Percentiles rank a stretch among this genome's conserved stretches.
Evolutionary conservation across 257 asterid genomes (phyloP).

Genomic region (Orobanche coerulescens): DNA sequence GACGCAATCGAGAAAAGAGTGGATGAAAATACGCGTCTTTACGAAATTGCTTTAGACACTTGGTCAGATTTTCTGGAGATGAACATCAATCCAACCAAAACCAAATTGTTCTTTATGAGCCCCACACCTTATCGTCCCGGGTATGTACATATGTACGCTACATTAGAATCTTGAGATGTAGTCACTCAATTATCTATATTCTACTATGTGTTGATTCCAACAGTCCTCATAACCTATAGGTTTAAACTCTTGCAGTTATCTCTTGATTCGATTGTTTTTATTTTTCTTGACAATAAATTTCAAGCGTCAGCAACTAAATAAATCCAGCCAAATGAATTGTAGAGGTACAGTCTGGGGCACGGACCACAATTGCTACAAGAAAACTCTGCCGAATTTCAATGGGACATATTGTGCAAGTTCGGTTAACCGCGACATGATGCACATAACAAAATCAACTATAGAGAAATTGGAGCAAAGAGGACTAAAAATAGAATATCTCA

Average conservation of each 20-base stretch:
- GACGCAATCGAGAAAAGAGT: slow-evolving; percentile 38
- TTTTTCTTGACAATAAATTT: no score
- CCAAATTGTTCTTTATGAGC: slow-evolving; percentile 46
- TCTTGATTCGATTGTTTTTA: no score
- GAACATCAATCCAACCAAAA: slow-evolving; percentile 41
- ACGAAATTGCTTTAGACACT: slow-evolving; percentile 40
- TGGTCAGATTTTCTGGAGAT: slow-evolving; percentile 67
- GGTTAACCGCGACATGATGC: slow-evolving; percentile 41
- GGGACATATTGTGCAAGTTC: slow-evolving; percentile 33
- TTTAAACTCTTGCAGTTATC: no score
- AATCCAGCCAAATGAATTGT: background rate
- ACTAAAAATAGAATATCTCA: slow-evolving; percentile 39
- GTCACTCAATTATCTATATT: no score
- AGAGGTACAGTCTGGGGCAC: slow-evolving; percentile 38
- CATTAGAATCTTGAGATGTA: background rate
- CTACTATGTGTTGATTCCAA: no score
- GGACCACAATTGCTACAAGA: slow-evolving; percentile 34
- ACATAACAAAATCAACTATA: slow-evolving; percentile 31
- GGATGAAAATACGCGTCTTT: slow-evolving; percentile 23
- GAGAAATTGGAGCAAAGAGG: slow-evolving; percentile 33
- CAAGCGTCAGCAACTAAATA: background rate
- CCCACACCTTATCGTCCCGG: slow-evolving; percentile 36
- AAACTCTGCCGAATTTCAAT: slow-evolving; percentile 30
- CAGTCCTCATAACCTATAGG: no score
- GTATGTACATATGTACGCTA: background rate